Conservation (phyloP, 352 stramenopile species). For the Thalassiosira livingstoniorum region DNA sequence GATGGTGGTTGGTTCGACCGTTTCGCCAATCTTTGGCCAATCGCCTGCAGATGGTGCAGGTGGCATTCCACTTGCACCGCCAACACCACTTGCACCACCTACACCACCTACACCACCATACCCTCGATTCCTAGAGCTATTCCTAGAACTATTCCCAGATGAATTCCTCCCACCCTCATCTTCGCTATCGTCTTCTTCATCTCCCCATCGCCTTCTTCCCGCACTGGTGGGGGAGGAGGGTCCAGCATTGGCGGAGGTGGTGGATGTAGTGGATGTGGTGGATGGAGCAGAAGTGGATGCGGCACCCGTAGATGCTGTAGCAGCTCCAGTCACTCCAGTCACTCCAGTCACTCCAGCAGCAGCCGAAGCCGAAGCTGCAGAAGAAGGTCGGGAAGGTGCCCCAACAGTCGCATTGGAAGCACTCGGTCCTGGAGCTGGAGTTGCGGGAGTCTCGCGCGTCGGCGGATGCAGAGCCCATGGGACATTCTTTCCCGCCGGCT, state of each 20-base stretch:
- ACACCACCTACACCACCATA: background rate
- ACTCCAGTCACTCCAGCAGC: background rate
- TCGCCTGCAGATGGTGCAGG: background rate
- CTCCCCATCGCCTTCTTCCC: constrained; percentile 7
- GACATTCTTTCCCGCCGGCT: constrained; percentile 11
- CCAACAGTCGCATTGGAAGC: background rate
- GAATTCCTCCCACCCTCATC: constrained; percentile 23
- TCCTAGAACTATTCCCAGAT: background rate
- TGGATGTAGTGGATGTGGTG: background rate
- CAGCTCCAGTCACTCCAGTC: no score
- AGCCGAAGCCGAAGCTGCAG: background rate
- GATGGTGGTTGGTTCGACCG: background rate
- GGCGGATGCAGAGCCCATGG: constrained; percentile 33
- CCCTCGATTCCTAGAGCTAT: background rate
- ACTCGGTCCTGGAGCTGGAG: background rate
- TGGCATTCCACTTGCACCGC: background rate
- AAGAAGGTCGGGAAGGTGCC: background rate
- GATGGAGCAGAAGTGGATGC: background rate
- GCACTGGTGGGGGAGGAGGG: background rate
- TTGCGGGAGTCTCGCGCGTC: background rate
- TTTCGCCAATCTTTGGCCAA: background rate
- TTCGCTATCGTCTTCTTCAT: constrained; percentile 36
- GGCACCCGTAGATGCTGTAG: no score
- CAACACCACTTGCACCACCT: background rate
- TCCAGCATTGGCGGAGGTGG: background rate